These are phyloP conservation scores for Globisporangium acanthophoron DNA, from an alignment of 352 stramenopile genomes.

Conservation along the genomic window DNA sequence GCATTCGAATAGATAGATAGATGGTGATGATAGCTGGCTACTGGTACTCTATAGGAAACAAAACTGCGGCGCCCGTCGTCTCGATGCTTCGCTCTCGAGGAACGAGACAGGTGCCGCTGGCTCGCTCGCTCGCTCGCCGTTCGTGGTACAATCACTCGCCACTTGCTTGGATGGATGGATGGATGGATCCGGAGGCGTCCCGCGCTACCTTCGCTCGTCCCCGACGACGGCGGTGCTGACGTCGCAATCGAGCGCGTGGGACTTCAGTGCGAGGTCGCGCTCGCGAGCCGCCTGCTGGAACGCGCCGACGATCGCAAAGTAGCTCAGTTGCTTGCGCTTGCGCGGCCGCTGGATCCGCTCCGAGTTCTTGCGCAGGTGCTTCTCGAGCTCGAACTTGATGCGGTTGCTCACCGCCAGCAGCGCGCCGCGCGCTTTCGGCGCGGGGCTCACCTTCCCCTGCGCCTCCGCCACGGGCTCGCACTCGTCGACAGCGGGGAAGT, in stretches of 20 bases:
- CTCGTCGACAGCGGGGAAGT: constrained; percentile 29
- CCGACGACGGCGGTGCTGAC: constrained; percentile 16
- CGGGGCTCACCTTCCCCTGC: constrained; percentile 22
- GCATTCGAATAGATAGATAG: constrained; percentile 3
- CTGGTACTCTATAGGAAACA: constrained; percentile 2
- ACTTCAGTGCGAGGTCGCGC: constrained; percentile 34
- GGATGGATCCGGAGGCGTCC: too few relatives aligned
- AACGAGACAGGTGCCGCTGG: background rate
- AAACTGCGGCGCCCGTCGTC: background rate
- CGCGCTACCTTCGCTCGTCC: constrained; percentile 8
- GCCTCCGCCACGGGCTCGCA: constrained; percentile 17
- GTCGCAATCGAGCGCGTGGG: constrained; percentile 19
- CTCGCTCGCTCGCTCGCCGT: background rate
- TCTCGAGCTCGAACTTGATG: constrained; percentile 73
- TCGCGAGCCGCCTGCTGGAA: constrained; percentile 77
- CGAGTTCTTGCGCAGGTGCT: constrained; percentile 38
- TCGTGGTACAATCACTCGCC: background rate
- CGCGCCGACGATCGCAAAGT: constrained; percentile 72
- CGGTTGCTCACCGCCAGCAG: constrained; percentile 66
- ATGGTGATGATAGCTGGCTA: constrained; percentile 4
- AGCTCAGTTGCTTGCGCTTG: constrained; percentile 69
- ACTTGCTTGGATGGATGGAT: too few relatives aligned
- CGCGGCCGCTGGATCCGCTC: constrained; percentile 40
- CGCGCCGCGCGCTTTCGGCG: constrained; percentile 38
- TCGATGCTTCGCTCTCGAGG: background rate